phyloP scores from a whole-genome alignment of 257 asterid genomes.

The Gardenia jasminoides region DNA sequence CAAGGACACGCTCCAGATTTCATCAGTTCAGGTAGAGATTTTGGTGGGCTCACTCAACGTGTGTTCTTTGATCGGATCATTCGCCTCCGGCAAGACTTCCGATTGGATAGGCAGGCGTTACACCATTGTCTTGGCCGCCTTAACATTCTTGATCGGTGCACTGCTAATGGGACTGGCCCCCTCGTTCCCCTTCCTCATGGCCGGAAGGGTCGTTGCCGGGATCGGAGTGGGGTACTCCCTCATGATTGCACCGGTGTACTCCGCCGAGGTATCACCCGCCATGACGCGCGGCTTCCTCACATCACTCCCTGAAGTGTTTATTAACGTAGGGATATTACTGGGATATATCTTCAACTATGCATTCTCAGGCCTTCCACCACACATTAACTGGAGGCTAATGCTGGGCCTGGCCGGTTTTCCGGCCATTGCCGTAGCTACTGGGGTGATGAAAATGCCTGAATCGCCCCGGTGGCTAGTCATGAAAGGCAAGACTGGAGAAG shows the following conservation, averaged over 20 bases:
- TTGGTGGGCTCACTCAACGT: slow-evolving; percentile 67
- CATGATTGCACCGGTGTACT: slow-evolving; percentile 86
- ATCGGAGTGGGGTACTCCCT: slow-evolving; percentile 77
- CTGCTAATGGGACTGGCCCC: slow-evolving; percentile 77
- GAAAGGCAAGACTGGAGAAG: slow-evolving; percentile 59
- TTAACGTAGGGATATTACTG: slow-evolving; percentile 64
- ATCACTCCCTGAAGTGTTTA: slow-evolving; percentile 80
- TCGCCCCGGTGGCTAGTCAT: slow-evolving; percentile 85
- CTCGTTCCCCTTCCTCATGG: slow-evolving; percentile 55
- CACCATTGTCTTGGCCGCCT: slow-evolving; percentile 73
- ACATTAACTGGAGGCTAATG: slow-evolving; percentile 74
- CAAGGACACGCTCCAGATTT: slow-evolving; percentile 54
- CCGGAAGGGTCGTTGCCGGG: slow-evolving; percentile 71
- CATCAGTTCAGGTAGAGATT: slow-evolving; percentile 54
- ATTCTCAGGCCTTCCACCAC: slow-evolving; percentile 44
- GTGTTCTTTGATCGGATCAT: slow-evolving; percentile 63
- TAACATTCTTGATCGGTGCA: slow-evolving; percentile 64
- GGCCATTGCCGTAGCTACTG: slow-evolving; percentile 48
- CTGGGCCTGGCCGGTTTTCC: slow-evolving; percentile 79
- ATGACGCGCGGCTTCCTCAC: slow-evolving; percentile 75
- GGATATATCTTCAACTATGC: slow-evolving; percentile 61
- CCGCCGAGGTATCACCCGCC: slow-evolving; percentile 74
- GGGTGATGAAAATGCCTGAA: slow-evolving; percentile 75
- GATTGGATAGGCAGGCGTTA: slow-evolving; percentile 78
- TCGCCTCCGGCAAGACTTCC: slow-evolving; percentile 82